A percentile compares a stretch with the other conserved stretches of the same genome.
Evolutionary conservation across 2,329 filamentous ascomycete species (phyloP).

Genomic region (Phoma sp.): DNA sequence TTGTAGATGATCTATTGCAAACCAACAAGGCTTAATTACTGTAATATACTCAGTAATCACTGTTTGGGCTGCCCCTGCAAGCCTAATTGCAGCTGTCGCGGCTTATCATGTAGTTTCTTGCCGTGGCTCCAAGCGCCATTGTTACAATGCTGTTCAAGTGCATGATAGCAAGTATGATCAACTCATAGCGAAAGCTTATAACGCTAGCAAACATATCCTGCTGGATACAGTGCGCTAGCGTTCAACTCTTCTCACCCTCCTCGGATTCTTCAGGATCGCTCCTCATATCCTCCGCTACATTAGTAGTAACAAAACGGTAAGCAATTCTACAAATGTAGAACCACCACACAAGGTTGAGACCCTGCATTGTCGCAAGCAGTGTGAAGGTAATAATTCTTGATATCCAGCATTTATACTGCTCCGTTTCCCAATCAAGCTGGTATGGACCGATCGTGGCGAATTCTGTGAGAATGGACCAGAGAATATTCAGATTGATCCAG

Average conservation of each 20-base stretch:
- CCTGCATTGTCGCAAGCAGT: constrained; percentile 73
- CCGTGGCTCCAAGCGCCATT: no score
- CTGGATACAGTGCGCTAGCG: no score
- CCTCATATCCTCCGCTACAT: constrained; percentile 72
- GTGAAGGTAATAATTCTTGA: constrained; percentile 71
- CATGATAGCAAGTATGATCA: no score
- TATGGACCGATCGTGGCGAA: constrained; percentile 78
- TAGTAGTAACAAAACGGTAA: constrained; percentile 71
- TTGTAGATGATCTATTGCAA: no score
- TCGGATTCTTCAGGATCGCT: constrained; percentile 68
- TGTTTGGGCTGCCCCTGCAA: no score
- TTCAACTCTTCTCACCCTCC: constrained; percentile 57
- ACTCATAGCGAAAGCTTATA: no score
- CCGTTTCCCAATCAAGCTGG: constrained; percentile 76
- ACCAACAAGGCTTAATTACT: no score
- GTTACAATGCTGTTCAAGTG: no score
- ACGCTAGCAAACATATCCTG: no score
- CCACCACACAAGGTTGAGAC: constrained; percentile 82
- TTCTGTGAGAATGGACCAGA: constrained; percentile 77
- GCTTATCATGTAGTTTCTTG: no score
- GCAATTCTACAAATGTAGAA: constrained; percentile 79
- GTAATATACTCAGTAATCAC: no score
- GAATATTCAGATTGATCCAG: constrained; percentile 79
- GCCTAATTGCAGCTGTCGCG: no score
- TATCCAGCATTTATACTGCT: constrained; percentile 79